A percentile compares a stretch with the other conserved stretches of the same genome.
Conservation (phyloP, 805 yeast species). For the Suhomyces sp. region DNA sequence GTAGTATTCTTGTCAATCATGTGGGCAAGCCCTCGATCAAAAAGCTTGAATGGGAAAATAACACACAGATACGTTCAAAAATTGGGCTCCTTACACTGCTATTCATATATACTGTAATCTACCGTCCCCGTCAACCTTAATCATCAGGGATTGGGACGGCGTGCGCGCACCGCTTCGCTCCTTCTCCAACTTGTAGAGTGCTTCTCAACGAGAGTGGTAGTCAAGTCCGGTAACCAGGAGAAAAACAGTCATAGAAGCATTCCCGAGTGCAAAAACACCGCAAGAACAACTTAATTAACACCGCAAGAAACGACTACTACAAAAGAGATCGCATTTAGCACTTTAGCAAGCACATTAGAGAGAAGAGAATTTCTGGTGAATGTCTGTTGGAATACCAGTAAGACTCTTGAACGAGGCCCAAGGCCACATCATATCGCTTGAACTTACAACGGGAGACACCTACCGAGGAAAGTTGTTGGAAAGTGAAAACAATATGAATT, state of each 20-base stretch:
- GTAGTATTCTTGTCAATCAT: background rate
- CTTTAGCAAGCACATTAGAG: background rate
- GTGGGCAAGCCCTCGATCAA: background rate
- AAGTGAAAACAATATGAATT: constrained; percentile 92
- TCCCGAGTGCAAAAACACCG: background rate
- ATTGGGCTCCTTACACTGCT: background rate
- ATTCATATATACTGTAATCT: background rate
- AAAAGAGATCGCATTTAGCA: background rate
- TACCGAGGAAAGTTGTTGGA: constrained; percentile 85
- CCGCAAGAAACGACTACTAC: background rate
- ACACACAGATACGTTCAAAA: background rate
- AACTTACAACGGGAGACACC: constrained; percentile 78
- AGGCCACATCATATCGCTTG: constrained; percentile 84
- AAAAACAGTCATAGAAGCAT: background rate
- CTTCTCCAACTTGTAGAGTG: background rate
- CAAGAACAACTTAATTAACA: background rate
- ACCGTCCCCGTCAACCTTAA: background rate
- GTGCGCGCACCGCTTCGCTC: constrained; percentile 1
- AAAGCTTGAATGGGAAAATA: background rate
- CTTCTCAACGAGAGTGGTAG: background rate
- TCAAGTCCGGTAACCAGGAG: constrained; percentile 2
- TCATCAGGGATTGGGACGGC: background rate
- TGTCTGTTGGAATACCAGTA: constrained; percentile 78
- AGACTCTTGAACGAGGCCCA: constrained; percentile 82
- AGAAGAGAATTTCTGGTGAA: constrained; percentile 15